These are phyloP conservation scores for Nicotiana benthamiana DNA, from an alignment of 257 asterid species.

Conservation along the genomic window DNA sequence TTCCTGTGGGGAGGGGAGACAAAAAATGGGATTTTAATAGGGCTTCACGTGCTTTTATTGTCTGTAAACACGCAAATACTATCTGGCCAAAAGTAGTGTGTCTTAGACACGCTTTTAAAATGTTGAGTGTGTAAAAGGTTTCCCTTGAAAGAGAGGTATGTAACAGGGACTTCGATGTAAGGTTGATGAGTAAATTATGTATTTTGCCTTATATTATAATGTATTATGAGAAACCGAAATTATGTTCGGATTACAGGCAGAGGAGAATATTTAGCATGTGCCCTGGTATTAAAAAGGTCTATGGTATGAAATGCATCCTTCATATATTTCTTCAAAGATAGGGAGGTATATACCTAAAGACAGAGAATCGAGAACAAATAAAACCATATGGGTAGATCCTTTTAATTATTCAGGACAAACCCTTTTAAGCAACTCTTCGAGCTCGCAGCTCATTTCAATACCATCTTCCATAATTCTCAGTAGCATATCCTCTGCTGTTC, in stretches of 20 bases:
- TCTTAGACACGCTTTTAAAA: too few relatives aligned
- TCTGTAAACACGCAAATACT: too few relatives aligned
- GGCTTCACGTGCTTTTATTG: too few relatives aligned
- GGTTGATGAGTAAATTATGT: too few relatives aligned
- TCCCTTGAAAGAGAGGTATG: too few relatives aligned
- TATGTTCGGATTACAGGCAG: neutral
- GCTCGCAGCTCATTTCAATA: slow-evolving; percentile 29
- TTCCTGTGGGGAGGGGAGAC: too few relatives aligned
- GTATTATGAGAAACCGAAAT: neutral
- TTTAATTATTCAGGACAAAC: slow-evolving; percentile 23
- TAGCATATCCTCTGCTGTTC: slow-evolving; percentile 24
- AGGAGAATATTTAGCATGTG: neutral
- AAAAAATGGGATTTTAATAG: too few relatives aligned
- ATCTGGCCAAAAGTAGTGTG: too few relatives aligned
- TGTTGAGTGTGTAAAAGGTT: too few relatives aligned
- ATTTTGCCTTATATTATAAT: too few relatives aligned
- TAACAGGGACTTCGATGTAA: too few relatives aligned
- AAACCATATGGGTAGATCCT: neutral
- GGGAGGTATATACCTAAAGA: neutral
- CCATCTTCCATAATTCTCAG: slow-evolving; percentile 49
- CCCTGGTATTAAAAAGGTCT: neutral
- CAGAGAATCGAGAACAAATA: neutral
- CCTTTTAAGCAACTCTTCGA: slow-evolving; percentile 30
- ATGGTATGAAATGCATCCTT: neutral
- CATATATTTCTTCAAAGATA: neutral